phyloP scores from a whole-genome alignment of 2,329 filamentous ascomycete genomes.

The Blastomyces parvus region DNA sequence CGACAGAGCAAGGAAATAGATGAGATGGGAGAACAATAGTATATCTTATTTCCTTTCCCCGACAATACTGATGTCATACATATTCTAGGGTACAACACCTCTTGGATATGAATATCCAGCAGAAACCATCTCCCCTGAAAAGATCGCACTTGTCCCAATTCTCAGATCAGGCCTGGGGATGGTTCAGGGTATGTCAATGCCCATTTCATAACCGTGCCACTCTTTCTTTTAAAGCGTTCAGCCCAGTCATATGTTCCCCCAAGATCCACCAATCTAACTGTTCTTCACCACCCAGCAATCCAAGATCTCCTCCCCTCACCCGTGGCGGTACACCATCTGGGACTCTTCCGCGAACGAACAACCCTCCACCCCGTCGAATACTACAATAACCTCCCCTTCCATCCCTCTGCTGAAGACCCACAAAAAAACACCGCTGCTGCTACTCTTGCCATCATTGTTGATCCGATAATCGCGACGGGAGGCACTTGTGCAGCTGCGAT shows the following conservation, averaged over 20 bases:
- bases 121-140: conserved; percentile 52
- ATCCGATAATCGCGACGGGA: conserved; percentile 89
- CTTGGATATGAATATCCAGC: conserved; percentile 67
- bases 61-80: background rate
- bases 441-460: conserved; percentile 70
- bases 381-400: conserved; percentile 88
- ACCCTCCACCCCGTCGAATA: conserved; percentile 88
- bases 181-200: conserved; percentile 57
- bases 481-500: conserved; percentile 85
- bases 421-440: conserved; percentile 36
- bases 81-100: conserved; percentile 60
- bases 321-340: conserved; percentile 83
- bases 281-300: conserved; percentile 46
- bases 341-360: conserved; percentile 82
- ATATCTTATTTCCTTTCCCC: background rate
- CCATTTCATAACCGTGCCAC: background rate
- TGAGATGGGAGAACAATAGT: background rate
- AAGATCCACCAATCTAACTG: background rate
- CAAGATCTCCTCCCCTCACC: conserved; percentile 71
- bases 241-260: background rate
- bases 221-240: background rate
- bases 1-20: background rate
- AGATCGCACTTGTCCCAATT: conserved; percentile 78
- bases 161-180: conserved; percentile 86
- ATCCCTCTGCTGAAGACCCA: conserved; percentile 22